Evolutionary conservation across 192 early-diverging fungal genomes (phyloP).

Genomic region (Linnemannia exigua): DNA sequence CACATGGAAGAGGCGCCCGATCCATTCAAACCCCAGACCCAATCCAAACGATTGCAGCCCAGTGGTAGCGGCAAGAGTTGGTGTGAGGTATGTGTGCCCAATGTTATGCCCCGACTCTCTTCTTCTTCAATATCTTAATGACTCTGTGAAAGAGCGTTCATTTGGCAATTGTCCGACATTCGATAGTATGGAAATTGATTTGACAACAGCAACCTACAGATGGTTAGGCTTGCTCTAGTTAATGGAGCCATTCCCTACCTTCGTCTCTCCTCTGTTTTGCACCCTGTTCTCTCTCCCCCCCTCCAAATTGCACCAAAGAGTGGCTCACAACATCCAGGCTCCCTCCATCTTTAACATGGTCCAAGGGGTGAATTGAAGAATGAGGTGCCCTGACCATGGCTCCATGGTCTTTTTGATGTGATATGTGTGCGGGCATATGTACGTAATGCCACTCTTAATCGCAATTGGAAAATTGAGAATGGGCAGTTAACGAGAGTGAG

Average conservation of each 20-base stretch:
- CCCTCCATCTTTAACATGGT: background rate
- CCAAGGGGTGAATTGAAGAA: background rate
- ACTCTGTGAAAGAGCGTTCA: too few relatives aligned
- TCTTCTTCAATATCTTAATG: too few relatives aligned
- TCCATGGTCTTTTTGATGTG: background rate
- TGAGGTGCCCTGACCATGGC: background rate
- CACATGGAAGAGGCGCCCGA: conserved; percentile 1
- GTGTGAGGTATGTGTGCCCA: conserved; percentile 18
- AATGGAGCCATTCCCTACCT: background rate
- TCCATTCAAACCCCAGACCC: background rate
- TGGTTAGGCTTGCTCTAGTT: background rate
- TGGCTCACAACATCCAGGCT: background rate
- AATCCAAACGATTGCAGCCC: conserved; percentile 1
- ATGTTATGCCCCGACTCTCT: conserved; percentile 1
- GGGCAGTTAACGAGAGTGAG: background rate
- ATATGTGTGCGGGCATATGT: background rate
- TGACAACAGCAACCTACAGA: background rate
- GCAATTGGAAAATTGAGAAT: background rate
- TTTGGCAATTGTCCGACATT: background rate
- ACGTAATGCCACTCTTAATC: too few relatives aligned
- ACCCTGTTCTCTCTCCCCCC: background rate
- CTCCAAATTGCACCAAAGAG: background rate
- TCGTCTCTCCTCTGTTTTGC: too few relatives aligned
- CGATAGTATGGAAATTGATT: background rate
- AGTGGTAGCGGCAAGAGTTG: conserved; percentile 9